Conservation (phyloP, 495 filamentous ascomycete species). For the Aspergillus ellipticus region DNA sequence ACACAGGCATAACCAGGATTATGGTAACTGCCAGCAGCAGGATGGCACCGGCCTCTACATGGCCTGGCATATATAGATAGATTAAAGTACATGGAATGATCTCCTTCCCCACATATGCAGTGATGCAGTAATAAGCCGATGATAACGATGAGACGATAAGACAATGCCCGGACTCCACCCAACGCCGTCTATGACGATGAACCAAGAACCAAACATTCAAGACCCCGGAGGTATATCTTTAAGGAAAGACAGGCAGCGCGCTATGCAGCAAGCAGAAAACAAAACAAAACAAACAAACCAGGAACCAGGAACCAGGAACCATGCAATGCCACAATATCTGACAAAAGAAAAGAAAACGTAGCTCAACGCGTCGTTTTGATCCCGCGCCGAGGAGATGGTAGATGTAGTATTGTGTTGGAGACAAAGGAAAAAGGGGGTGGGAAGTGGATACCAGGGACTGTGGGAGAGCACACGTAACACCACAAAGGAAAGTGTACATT, state of each 20-base stretch:
- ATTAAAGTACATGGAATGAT: conserved; percentile 2
- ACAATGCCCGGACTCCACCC: conserved; percentile 5
- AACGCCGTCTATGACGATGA: conserved; percentile 18
- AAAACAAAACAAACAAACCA: conserved; percentile 3
- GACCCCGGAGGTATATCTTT: conserved; percentile 10
- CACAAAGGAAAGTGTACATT: conserved; percentile 21
- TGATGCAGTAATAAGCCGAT: conserved; percentile 7
- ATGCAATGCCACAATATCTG: not conserved
- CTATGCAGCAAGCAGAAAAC: conserved; percentile 14
- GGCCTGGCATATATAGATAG: not conserved
- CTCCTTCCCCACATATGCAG: conserved; percentile 4
- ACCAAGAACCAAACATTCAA: conserved; percentile 4
- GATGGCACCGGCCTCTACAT: not conserved
- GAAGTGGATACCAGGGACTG: conserved; percentile 7
- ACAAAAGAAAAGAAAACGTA: conserved; percentile 5
- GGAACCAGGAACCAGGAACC: not conserved
- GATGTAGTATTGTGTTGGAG: conserved; percentile 3
- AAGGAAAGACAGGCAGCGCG: conserved; percentile 8
- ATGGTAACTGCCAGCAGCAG: conserved; percentile 1
- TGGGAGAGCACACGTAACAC: conserved; percentile 3
- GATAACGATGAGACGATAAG: conserved; percentile 1
- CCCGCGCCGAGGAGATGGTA: not conserved
- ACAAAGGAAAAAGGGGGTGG: conserved; percentile 10
- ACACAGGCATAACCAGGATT: not conserved
- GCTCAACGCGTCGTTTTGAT: not conserved